Evolutionary conservation across 2,329 filamentous ascomycete species (phyloP).

Genomic region (Alternaria arborescens): DNA sequence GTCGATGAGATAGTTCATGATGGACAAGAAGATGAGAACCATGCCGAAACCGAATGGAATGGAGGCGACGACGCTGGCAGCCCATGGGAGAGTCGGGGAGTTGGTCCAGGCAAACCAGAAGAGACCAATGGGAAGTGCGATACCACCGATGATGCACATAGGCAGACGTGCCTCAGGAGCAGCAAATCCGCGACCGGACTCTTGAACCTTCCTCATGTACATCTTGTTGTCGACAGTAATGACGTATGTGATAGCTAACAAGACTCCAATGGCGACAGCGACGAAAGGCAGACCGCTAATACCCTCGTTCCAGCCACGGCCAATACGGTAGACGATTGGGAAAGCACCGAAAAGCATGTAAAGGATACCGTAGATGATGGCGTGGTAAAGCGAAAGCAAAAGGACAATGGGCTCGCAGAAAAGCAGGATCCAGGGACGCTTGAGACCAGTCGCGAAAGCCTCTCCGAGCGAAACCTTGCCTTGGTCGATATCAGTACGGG

Average conservation of each 20-base stretch:
- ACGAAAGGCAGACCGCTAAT: conserved; percentile 64
- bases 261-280: conserved; percentile 73
- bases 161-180: conserved; percentile 73
- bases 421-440: conserved; percentile 73
- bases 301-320: conserved; percentile 50
- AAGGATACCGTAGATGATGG: conserved; percentile 62
- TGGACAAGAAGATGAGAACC: conserved; percentile 70
- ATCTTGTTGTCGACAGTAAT: conserved; percentile 49
- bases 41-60: conserved; percentile 67
- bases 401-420: conserved; percentile 75
- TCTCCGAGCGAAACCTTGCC: conserved; percentile 56
- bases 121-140: conserved; percentile 64
- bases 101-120: conserved; percentile 57
- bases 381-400: conserved; percentile 68
- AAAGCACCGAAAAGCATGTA: conserved; percentile 61
- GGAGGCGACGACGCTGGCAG: conserved; percentile 61
- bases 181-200: conserved; percentile 62
- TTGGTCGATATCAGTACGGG: conserved; percentile 55
- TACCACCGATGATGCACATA: conserved; percentile 67
- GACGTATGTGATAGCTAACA: conserved; percentile 64
- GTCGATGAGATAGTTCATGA: conserved; percentile 55
- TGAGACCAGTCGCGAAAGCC: conserved; percentile 66
- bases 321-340: conserved; percentile 68
- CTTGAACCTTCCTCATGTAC: conserved; percentile 53
- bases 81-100: conserved; percentile 64